A percentile compares a stretch with the other conserved stretches of the same genome.
Conservation (phyloP, 2,329 filamentous ascomycete genomes). For the Trichoderma sp. region DNA sequence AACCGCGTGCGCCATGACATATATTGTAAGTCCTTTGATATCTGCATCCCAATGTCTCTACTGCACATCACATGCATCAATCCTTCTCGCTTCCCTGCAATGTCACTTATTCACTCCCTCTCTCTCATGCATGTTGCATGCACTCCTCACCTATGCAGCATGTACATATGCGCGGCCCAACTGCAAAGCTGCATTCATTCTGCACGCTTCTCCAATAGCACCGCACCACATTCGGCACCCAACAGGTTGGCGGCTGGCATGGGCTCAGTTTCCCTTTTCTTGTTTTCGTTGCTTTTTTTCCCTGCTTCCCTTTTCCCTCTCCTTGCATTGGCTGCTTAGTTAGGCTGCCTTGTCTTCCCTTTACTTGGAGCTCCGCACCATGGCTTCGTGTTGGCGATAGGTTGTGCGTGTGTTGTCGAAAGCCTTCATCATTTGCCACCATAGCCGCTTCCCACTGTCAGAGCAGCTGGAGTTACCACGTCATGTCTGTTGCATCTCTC, state of each 20-base stretch:
- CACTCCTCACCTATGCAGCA: slow-evolving; percentile 11
- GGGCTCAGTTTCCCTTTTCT: not conserved
- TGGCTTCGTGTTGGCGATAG: not conserved
- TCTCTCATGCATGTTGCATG: slow-evolving; percentile 21
- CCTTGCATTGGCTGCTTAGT: not conserved
- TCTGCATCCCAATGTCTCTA: not conserved
- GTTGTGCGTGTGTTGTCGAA: not conserved
- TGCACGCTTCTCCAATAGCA: not conserved
- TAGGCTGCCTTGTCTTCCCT: not conserved
- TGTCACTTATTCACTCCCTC: not conserved
- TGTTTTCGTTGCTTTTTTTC: not conserved
- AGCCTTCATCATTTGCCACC: not conserved
- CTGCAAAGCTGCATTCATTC: not conserved
- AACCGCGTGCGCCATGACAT: slow-evolving; percentile 42
- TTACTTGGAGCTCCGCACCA: not conserved
- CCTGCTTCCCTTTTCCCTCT: not conserved
- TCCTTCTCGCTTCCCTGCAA: slow-evolving; percentile 17
- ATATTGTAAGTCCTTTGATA: slow-evolving; percentile 39
- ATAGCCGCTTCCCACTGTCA: not conserved
- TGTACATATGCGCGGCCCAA: slow-evolving; percentile 5
- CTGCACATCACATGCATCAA: slow-evolving; percentile 26
- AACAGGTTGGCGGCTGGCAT: not conserved
- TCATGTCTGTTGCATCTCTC: not conserved
- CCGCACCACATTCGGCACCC: not conserved
- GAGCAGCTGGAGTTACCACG: not conserved